These are phyloP conservation scores for Cytospora paraplurivora DNA, from an alignment of 2,329 filamentous ascomycete species.

Conservation along the genomic window DNA sequence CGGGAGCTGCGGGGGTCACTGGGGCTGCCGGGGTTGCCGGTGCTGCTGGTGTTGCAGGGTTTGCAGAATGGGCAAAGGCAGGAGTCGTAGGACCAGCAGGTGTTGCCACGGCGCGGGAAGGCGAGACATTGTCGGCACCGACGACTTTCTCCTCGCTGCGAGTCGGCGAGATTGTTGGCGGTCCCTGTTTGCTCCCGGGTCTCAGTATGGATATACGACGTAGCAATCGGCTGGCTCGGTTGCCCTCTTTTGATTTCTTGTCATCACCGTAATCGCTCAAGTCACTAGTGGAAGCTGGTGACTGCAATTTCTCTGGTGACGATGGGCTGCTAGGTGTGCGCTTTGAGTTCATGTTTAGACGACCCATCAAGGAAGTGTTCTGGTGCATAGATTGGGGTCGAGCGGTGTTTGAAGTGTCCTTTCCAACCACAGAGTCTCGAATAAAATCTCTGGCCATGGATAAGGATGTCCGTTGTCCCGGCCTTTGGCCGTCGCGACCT, in stretches of 20 bases:
- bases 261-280: conserved; percentile 52
- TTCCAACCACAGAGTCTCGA: conserved; percentile 52
- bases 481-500: conserved; percentile 36
- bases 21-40: too few species aligned
- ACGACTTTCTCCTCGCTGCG: conserved; percentile 52
- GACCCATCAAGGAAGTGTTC: conserved; percentile 57
- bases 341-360: conserved; percentile 65
- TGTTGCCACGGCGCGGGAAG: conserved; percentile 28
- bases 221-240: conserved; percentile 60
- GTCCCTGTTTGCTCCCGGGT: conserved; percentile 48
- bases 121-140: conserved; percentile 34
- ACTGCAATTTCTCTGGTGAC: conserved; percentile 36
- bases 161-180: conserved; percentile 52
- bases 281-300: conserved; percentile 48
- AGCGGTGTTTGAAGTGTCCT: conserved; percentile 32
- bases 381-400: conserved; percentile 52
- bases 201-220: conserved; percentile 58
- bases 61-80: conserved; percentile 3
- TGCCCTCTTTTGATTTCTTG: conserved; percentile 42
- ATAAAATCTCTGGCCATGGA: conserved; percentile 63
- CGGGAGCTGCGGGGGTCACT: too few species aligned
- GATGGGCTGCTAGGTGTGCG: conserved; percentile 56
- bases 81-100: conserved; percentile 24
- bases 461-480: conserved; percentile 58
- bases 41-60: too few species aligned